phyloP scores from a whole-genome alignment of 1,284 basidiomycete species.

The Pseudozyma thailandica region DNA sequence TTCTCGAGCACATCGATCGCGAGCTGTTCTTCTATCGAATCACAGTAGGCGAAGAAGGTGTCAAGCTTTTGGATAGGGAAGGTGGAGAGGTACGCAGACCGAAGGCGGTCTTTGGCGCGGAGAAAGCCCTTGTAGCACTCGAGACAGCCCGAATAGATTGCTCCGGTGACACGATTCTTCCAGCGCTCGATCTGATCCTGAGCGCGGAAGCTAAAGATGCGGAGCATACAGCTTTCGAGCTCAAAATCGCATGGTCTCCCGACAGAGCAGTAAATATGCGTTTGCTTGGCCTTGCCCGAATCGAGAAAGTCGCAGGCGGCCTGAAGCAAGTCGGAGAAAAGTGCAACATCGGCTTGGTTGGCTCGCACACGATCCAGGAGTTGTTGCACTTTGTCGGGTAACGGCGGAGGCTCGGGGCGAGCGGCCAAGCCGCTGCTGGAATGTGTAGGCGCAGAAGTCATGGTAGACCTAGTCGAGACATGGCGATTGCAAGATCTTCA shows the following conservation, averaged over 20 bases:
- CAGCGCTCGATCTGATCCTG: slow-evolving; percentile 46
- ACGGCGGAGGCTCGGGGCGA: slow-evolving; percentile 23
- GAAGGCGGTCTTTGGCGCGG: slow-evolving; percentile 38
- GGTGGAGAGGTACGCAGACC: slow-evolving; percentile 28
- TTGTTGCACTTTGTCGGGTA: slow-evolving; percentile 18
- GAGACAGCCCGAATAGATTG: slow-evolving; percentile 49
- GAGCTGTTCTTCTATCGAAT: slow-evolving; percentile 48
- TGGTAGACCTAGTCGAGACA: slow-evolving; percentile 4
- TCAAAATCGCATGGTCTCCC: slow-evolving; percentile 49
- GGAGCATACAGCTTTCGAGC: slow-evolving; percentile 58
- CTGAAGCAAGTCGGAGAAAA: slow-evolving; percentile 45
- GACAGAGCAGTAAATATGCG: slow-evolving; percentile 37
- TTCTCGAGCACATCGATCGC: slow-evolving; percentile 36
- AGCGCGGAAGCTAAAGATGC: slow-evolving; percentile 49
- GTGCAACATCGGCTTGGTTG: slow-evolving; percentile 25
- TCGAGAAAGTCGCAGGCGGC: slow-evolving; percentile 43
- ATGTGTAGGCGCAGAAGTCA: slow-evolving; percentile 15
- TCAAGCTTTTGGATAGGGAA: slow-evolving; percentile 45
- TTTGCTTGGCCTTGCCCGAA: slow-evolving; percentile 28
- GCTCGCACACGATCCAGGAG: slow-evolving; percentile 26
- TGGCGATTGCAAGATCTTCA: slow-evolving; percentile 3
- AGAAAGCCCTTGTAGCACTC: slow-evolving; percentile 55
- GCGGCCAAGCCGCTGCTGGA: slow-evolving; percentile 10
- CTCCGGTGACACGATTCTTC: slow-evolving; percentile 26
- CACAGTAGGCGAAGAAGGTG: slow-evolving; percentile 47